Conservation (phyloP, 2,329 filamentous ascomycete genomes). For the Chaetomiaceae sp. region DNA sequence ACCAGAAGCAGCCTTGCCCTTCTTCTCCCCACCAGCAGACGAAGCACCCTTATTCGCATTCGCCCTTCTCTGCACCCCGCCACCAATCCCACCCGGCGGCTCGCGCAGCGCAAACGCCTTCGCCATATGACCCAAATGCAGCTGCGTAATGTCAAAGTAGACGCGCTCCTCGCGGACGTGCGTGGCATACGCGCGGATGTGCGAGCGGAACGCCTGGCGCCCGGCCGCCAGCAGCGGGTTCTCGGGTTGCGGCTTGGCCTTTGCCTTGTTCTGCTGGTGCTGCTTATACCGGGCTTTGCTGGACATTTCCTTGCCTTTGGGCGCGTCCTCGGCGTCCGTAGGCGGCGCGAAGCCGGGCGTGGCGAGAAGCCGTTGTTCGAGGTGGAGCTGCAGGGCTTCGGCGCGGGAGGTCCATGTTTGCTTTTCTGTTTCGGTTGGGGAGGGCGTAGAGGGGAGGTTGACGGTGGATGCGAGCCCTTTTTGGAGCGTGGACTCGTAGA, state of each 20-base stretch:
- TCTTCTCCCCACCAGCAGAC: constrained; percentile 17
- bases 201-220: constrained; percentile 80
- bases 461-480: constrained; percentile 60
- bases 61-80: constrained; percentile 45
- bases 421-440: constrained; percentile 54
- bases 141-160: constrained; percentile 85
- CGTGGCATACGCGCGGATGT: constrained; percentile 91
- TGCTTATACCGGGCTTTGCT: constrained; percentile 14
- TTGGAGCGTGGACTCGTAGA: constrained; percentile 54
- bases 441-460: constrained; percentile 50
- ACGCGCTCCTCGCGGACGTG: constrained; percentile 79
- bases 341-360: constrained; percentile 3
- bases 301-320: constrained; percentile 17
- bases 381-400: constrained; percentile 54
- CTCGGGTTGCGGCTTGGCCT: constrained; percentile 35
- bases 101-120: constrained; percentile 92
- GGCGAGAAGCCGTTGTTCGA: constrained; percentile 54
- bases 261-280: constrained; percentile 11
- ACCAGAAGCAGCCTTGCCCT: constrained; percentile 19
- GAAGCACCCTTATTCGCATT: constrained; percentile 32
- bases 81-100: constrained; percentile 75
- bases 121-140: constrained; percentile 88
- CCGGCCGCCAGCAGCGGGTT: constrained; percentile 72
- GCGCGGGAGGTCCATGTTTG: constrained; percentile 42
- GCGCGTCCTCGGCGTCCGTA: constrained; percentile 9